Evolutionary conservation across 2,329 filamentous ascomycete species (phyloP).

Genomic region (Mariannaea elegans): DNA sequence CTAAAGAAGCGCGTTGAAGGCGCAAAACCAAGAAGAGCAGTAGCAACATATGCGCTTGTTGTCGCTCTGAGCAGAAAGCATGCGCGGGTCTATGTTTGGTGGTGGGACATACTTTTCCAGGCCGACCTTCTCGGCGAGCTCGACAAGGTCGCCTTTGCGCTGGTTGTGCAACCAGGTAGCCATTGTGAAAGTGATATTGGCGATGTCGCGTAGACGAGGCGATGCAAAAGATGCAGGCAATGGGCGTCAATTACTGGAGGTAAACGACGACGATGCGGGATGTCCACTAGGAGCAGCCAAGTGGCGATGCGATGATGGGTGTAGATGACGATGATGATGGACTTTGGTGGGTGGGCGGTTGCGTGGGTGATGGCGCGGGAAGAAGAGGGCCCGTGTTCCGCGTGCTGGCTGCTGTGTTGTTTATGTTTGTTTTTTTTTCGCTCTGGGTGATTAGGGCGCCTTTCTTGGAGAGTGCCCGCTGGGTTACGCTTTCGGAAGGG

Average conservation of each 20-base stretch:
- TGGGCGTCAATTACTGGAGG: slow-evolving; percentile 11
- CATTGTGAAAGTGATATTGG: slow-evolving; percentile 32
- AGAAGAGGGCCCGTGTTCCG: slow-evolving; percentile 18
- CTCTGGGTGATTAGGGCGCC: background rate
- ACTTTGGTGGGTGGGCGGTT: slow-evolving; percentile 12
- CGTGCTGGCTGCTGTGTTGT: slow-evolving; percentile 29
- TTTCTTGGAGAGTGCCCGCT: slow-evolving; percentile 14
- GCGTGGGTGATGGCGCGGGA: slow-evolving; percentile 21
- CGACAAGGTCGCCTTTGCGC: slow-evolving; percentile 82
- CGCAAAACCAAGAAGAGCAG: slow-evolving; percentile 27
- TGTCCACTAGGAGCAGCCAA: background rate
- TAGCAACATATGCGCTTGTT: slow-evolving; percentile 15
- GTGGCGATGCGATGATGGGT: slow-evolving; percentile 13
- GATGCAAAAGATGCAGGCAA: slow-evolving; percentile 1
- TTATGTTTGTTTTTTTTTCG: slow-evolving; percentile 33
- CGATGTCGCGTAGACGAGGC: slow-evolving; percentile 41
- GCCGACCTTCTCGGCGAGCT: slow-evolving; percentile 76
- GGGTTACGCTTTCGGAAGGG: slow-evolving; percentile 24
- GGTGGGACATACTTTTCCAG: slow-evolving; percentile 72
- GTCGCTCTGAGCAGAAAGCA: background rate
- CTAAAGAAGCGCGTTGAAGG: slow-evolving; percentile 4
- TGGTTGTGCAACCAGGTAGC: slow-evolving; percentile 78
- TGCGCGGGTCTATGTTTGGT: slow-evolving; percentile 10
- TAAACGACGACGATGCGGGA: background rate
- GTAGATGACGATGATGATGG: slow-evolving; percentile 22